phyloP scores from a whole-genome alignment of 805 yeast genomes.

The Cyberlindnera bimundalis region DNA sequence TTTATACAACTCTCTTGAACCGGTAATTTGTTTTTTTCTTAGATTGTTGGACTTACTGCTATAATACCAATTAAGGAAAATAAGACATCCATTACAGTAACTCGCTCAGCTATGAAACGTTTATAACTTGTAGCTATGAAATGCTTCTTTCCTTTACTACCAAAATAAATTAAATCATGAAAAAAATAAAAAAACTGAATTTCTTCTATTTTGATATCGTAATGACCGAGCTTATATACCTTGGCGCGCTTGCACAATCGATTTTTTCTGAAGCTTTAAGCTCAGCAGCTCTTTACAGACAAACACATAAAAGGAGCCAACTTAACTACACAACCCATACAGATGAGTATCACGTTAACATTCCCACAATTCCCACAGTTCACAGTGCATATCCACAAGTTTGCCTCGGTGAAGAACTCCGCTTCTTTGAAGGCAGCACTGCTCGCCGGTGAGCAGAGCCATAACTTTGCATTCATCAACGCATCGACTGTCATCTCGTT shows the following conservation, averaged over 20 bases:
- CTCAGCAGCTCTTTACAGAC: background rate
- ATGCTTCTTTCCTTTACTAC: background rate
- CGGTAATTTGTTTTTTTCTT: no score
- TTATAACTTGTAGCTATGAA: background rate
- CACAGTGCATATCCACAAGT: constrained; percentile 40
- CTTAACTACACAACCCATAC: no score
- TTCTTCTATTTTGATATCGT: no score
- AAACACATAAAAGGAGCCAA: no score
- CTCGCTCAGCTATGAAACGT: no score
- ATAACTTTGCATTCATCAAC: constrained; percentile 65
- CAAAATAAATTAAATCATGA: background rate
- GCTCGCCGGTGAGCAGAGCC: constrained; percentile 41
- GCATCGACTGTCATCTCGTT: constrained; percentile 52
- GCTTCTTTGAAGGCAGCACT: constrained; percentile 42
- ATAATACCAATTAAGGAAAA: no score
- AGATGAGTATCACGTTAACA: constrained; percentile 7
- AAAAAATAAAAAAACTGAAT: no score
- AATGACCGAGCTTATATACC: no score
- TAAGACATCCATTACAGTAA: no score
- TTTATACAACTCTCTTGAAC: no score
- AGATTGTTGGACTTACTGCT: no score
- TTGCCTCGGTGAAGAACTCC: constrained; percentile 43
- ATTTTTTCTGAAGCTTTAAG: background rate
- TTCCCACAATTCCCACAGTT: constrained; percentile 48
- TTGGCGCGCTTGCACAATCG: background rate